Percentiles rank a stretch among this genome's conserved stretches.
These are phyloP conservation scores for Solanum stenotomum DNA, from an alignment of 257 asterid genomes.

Conservation along the genomic window DNA sequence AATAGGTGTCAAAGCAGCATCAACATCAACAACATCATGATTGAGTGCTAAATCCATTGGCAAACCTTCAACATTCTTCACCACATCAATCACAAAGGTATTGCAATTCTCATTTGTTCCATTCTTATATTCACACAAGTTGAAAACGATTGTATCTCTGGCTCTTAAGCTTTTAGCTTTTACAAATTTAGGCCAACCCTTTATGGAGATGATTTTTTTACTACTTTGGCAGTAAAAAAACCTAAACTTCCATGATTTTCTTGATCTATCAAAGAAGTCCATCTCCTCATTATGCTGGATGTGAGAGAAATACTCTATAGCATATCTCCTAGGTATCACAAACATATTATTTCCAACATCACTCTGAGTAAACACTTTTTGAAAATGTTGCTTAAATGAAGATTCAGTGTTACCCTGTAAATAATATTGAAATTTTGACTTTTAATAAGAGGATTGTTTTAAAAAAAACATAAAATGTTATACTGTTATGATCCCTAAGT, in stretches of 20 bases:
- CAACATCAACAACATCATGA: too few species aligned
- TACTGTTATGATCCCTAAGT: too few species aligned
- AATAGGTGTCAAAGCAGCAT: too few species aligned
- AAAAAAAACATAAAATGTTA: too few species aligned
- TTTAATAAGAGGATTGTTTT: too few species aligned
- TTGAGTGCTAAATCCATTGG: too few species aligned
- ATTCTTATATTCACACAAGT: slow-evolving; percentile 20
- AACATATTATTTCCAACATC: slow-evolving; percentile 47
- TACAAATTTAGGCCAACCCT: slow-evolving; percentile 68
- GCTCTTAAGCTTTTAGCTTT: slow-evolving; percentile 38
- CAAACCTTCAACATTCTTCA: too few species aligned
- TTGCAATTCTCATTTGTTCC: too few species aligned
- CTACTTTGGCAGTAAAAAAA: slow-evolving; percentile 77
- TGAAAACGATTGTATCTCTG: slow-evolving; percentile 40
- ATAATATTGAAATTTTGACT: too few species aligned
- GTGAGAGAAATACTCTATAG: slow-evolving; percentile 27
- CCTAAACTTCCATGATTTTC: slow-evolving; percentile 52
- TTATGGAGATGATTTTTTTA: slow-evolving; percentile 59
- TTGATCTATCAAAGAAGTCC: slow-evolving; percentile 29
- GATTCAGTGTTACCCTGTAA: too few species aligned
- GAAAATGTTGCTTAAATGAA: slow-evolving; percentile 18
- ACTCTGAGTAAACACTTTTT: slow-evolving; percentile 55
- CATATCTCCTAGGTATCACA: slow-evolving; percentile 50
- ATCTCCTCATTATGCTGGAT: slow-evolving; percentile 28
- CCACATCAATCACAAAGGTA: too few species aligned